These are phyloP conservation scores for Croton setiger DNA, from an alignment of 441 rosid genomes.

Conservation along the genomic window DNA sequence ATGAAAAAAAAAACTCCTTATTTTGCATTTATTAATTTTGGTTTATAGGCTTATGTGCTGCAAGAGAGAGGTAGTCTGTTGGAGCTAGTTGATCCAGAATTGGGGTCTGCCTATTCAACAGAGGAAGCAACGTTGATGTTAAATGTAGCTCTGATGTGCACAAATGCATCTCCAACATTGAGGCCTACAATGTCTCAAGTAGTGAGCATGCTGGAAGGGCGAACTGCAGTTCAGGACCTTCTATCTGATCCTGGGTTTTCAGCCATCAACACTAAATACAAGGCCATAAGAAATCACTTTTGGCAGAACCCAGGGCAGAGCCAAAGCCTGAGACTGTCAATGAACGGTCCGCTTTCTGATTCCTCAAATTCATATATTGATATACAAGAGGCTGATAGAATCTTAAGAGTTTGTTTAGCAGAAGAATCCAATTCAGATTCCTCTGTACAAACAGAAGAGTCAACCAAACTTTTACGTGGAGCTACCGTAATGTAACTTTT, in stretches of 20 bases:
- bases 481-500: conserved; percentile 15
- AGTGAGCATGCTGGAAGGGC: conserved; percentile 81
- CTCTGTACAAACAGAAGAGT: conserved; percentile 33
- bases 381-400: conserved; percentile 34
- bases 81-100: conserved; percentile 64
- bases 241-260: conserved; percentile 74
- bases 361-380: conserved; percentile 36
- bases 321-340: conserved; percentile 35
- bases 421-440: neutral
- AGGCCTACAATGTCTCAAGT: conserved; percentile 89
- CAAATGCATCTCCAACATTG: conserved; percentile 77
- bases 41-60: conserved; percentile 61
- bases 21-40: neutral
- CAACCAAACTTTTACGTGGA: conserved; percentile 29
- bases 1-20: neutral
- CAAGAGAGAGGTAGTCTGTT: conserved; percentile 72
- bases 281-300: conserved; percentile 72
- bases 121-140: conserved; percentile 76
- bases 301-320: conserved; percentile 70
- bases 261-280: conserved; percentile 51
- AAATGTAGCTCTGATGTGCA: conserved; percentile 73
- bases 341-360: conserved; percentile 33
- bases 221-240: conserved; percentile 68
- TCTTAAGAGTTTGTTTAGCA: conserved; percentile 31
- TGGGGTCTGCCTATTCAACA: conserved; percentile 49